A percentile compares a stretch with the other conserved stretches of the same genome.
phyloP scores from a whole-genome alignment of 106 monocot genomes.

The Platanthera guangdongensis region DNA sequence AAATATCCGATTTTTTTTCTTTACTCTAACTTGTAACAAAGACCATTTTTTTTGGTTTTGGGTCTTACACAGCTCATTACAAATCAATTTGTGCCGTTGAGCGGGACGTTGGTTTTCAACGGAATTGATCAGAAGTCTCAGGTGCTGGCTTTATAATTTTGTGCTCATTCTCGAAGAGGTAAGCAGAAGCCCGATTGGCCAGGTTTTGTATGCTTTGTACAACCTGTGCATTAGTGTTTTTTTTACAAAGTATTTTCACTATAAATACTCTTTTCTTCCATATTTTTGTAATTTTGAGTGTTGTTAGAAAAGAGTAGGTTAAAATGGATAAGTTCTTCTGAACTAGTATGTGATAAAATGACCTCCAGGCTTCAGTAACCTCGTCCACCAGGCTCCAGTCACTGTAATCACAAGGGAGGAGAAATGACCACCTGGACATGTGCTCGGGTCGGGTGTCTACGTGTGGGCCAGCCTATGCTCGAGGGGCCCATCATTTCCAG shows the following conservation, averaged over 20 bases:
- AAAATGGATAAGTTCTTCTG: no score
- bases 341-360: no score
- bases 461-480: no score
- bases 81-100: slow-evolving; percentile 73
- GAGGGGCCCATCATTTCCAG: no score
- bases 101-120: slow-evolving; percentile 79
- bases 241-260: not conserved
- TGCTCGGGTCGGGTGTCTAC: no score
- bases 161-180: not conserved
- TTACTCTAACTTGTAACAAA: not conserved
- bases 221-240: not conserved
- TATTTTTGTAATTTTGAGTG: not conserved
- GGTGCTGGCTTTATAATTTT: slow-evolving; percentile 38
- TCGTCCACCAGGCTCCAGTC: no score
- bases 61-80: slow-evolving; percentile 81
- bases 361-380: no score
- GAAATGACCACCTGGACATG: no score
- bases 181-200: not conserved
- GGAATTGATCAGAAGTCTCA: slow-evolving; percentile 92
- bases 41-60: not conserved
- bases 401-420: no score
- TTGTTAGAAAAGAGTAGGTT: not conserved
- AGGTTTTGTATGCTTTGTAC: not conserved
- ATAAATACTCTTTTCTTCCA: not conserved
- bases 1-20: no score